A percentile compares a stretch with the other conserved stretches of the same genome.
Conservation (phyloP, 441 rosid species). For the Sinapis alba region DNA sequence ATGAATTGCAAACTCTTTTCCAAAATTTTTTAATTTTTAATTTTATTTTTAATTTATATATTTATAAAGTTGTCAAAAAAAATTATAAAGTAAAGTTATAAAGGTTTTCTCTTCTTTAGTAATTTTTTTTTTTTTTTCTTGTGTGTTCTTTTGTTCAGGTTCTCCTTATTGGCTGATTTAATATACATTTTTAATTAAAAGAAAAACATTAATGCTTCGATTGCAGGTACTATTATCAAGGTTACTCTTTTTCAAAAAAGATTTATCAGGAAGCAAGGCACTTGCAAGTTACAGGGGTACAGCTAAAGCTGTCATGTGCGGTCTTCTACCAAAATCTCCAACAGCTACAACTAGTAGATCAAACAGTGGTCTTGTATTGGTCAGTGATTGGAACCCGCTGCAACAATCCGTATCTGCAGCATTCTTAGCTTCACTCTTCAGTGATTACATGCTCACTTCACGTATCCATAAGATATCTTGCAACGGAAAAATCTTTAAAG, state of each 20-base stretch:
- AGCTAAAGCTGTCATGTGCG: constrained; percentile 94
- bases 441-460: constrained; percentile 94
- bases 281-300: constrained; percentile 71
- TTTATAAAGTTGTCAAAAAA: no score
- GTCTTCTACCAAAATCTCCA: constrained; percentile 84
- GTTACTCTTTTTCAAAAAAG: constrained; percentile 73
- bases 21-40: no score
- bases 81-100: no score
- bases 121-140: no score
- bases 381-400: constrained; percentile 81
- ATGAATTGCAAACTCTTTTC: no score
- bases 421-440: constrained; percentile 78
- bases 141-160: no score
- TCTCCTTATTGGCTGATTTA: no score
- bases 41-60: no score
- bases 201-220: background rate
- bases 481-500: constrained; percentile 59
- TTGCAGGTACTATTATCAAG: constrained; percentile 85
- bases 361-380: constrained; percentile 87
- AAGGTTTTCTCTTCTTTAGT: no score
- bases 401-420: constrained; percentile 95
- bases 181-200: no score
- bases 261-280: constrained; percentile 56
- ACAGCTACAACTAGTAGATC: constrained; percentile 86
- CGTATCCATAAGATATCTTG: constrained; percentile 69